phyloP scores from a whole-genome alignment of 768 basidiomycete species.

The Trametes meyenii region DNA sequence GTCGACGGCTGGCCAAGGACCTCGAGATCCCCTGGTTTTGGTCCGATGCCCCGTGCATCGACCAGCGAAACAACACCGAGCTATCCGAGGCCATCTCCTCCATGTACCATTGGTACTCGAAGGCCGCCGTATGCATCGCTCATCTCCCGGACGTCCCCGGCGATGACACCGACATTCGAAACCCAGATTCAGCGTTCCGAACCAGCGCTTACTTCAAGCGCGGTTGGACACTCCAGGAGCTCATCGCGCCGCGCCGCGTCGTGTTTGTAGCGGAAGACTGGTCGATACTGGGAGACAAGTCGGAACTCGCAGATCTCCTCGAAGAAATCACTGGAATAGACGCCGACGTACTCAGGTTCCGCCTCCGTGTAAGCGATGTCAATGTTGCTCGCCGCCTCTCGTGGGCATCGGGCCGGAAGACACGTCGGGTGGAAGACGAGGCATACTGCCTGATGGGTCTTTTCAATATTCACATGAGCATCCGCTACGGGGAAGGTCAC shows the following conservation, averaged over 20 bases:
- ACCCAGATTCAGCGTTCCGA: neutral
- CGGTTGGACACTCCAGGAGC: conserved; percentile 7
- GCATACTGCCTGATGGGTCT: conserved; percentile 17
- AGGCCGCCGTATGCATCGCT: neutral
- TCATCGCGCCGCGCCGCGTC: conserved; percentile 5
- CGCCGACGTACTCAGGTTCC: neutral
- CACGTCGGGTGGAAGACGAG: conserved; percentile 7
- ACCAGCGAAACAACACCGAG: conserved; percentile 6
- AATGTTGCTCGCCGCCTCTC: conserved; percentile 11
- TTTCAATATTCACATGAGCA: conserved; percentile 3
- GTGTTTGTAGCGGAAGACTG: neutral
- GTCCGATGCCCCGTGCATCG: neutral
- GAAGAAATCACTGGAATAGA: conserved; percentile 3
- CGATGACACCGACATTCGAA: neutral
- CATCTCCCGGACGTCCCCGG: neutral
- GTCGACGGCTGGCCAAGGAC: too few species aligned
- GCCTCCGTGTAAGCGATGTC: neutral
- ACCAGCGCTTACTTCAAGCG: neutral
- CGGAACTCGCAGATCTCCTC: neutral
- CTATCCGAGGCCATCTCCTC: conserved; percentile 9
- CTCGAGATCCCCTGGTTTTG: neutral
- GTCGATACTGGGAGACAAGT: conserved; percentile 1
- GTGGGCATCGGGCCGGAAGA: conserved; percentile 12
- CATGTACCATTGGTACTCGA: conserved; percentile 6
- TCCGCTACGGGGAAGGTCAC: conserved; percentile 13